Base-by-base conservation (phyloP, 768 basidiomycete species). In the Lactifluus echinatus region DNA sequence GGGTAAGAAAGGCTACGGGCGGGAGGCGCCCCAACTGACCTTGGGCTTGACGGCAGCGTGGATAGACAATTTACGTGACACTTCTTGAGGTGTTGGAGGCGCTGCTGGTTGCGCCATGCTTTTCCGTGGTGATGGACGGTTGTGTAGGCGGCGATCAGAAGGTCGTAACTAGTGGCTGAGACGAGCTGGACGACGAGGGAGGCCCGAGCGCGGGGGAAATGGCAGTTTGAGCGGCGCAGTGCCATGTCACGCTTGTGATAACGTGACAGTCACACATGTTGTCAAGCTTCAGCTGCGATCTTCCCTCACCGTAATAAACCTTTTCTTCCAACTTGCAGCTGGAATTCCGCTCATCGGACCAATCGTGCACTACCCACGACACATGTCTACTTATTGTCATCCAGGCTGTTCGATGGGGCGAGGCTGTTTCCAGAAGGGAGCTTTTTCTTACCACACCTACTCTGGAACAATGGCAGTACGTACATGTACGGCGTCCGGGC, bases 81-180 rank as follows among this genome's bases (percentile, higher is more conserved):
- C 82, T 73, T 94, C 92, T 69, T 91, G 89, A 15, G 85, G 84
- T 12, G 91, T 85, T 8, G 89, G 92, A 4, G 90, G 87, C 14
- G 85, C 71, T 17, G 66, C 72, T n/a, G 74, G 60, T 44, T 62
- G 53, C 47, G 53, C 57, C 57, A 59, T 59, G 10, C 28, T 47
- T 1, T 34, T 24, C 28, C 45, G 21, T 3, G 28, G 37, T 37
- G 4, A 44, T 37, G 24, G n/a, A 44, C 12, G 40, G 7, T 36
- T 34, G 33, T 53, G 46, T 48, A 6, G 45, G 12, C 15, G 45
- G 12, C 15, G 17, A 26, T 54, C 19, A 43, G 14, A 39, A 34
- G n/a, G 28, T 48, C 26, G 29, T 33, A 4, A 31, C 2, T 55
- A 33, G 46, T 42, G 47, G 44, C 57, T 11, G 10, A 36, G 47